A percentile compares a stretch with the other conserved stretches of the same genome.
phyloP scores from a whole-genome alignment of 1,139 yeast species.

The Diutina neorugosa region DNA sequence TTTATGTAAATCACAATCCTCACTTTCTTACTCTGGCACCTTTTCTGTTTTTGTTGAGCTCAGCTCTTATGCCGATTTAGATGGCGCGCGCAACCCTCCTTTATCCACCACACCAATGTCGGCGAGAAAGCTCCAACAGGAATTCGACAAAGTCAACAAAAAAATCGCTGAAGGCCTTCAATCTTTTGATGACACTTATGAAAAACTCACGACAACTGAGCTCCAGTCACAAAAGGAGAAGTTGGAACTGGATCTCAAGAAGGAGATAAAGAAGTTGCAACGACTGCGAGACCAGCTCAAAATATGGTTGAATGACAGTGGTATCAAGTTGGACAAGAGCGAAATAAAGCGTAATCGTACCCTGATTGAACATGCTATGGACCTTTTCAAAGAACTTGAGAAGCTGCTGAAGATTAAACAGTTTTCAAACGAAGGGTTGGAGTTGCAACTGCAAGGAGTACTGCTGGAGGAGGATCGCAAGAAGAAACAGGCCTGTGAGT shows the following conservation, averaged over 20 bases:
- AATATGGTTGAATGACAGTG: conserved; percentile 55
- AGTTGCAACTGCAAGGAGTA: conserved; percentile 30
- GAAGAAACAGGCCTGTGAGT: conserved; percentile 63
- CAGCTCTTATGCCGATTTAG: not conserved
- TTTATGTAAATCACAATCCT: too few species aligned
- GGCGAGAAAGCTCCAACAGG: conserved; percentile 44
- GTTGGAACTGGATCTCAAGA: conserved; percentile 10
- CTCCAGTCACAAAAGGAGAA: conserved; percentile 39
- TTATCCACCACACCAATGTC: conserved; percentile 19
- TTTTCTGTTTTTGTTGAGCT: too few species aligned
- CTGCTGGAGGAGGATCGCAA: conserved; percentile 38
- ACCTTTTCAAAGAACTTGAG: conserved; percentile 89
- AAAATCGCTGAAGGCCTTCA: conserved; percentile 90
- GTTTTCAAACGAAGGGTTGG: conserved; percentile 87
- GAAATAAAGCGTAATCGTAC: conserved; percentile 67
- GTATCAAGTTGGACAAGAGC: conserved; percentile 79
- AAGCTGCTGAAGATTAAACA: conserved; percentile 93
- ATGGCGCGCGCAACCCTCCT: not conserved
- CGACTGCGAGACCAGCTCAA: conserved; percentile 11
- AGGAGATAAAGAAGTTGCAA: conserved; percentile 11
- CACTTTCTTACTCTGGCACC: not conserved
- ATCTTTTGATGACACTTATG: conserved; percentile 78
- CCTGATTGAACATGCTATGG: conserved; percentile 77
- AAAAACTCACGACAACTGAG: conserved; percentile 72
- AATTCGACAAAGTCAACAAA: conserved; percentile 91